Conservation (phyloP, 768 basidiomycete genomes). For the Multifurca ochricompacta region DNA sequence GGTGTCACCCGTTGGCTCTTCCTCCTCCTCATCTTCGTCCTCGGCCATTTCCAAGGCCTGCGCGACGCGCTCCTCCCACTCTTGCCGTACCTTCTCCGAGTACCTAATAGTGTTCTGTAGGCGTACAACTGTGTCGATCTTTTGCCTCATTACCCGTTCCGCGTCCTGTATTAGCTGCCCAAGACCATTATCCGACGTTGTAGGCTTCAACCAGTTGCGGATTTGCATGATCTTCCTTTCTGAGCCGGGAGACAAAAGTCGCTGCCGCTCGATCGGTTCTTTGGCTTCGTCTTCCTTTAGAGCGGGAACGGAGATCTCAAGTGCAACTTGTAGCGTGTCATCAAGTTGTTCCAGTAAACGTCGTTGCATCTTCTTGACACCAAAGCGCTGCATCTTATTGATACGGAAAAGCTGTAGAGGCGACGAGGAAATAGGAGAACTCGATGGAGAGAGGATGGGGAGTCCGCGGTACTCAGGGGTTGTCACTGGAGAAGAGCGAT, state of each 20-base stretch:
- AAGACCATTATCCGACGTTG: constrained; percentile 79
- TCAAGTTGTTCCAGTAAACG: constrained; percentile 80
- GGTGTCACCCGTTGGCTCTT: constrained; percentile 22
- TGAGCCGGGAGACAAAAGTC: constrained; percentile 80
- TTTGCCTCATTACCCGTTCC: constrained; percentile 84
- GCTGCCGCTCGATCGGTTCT: constrained; percentile 88
- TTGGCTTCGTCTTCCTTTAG: constrained; percentile 88
- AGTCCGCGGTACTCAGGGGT: constrained; percentile 82
- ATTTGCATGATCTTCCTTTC: constrained; percentile 81
- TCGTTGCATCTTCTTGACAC: constrained; percentile 75
- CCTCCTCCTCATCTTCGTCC: constrained; percentile 45
- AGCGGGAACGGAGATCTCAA: constrained; percentile 79
- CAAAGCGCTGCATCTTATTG: constrained; percentile 66
- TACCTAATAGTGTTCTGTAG: constrained; percentile 97
- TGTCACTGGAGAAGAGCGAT: constrained; percentile 58
- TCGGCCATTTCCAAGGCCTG: constrained; percentile 51
- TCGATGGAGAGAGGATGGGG: constrained; percentile 69
- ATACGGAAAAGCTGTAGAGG: constrained; percentile 71
- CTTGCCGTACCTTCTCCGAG: constrained; percentile 92
- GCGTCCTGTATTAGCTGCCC: constrained; percentile 78
- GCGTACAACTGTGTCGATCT: constrained; percentile 89
- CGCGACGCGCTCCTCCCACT: constrained; percentile 90
- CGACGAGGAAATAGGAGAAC: constrained; percentile 62
- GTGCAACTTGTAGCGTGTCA: constrained; percentile 71
- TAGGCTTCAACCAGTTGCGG: constrained; percentile 80